Evolutionary conservation across 2,329 filamentous ascomycete species (phyloP), one percentile per base, ranked within the genome.

Genomic region (Chrysosphaeria jannelii): DNA sequence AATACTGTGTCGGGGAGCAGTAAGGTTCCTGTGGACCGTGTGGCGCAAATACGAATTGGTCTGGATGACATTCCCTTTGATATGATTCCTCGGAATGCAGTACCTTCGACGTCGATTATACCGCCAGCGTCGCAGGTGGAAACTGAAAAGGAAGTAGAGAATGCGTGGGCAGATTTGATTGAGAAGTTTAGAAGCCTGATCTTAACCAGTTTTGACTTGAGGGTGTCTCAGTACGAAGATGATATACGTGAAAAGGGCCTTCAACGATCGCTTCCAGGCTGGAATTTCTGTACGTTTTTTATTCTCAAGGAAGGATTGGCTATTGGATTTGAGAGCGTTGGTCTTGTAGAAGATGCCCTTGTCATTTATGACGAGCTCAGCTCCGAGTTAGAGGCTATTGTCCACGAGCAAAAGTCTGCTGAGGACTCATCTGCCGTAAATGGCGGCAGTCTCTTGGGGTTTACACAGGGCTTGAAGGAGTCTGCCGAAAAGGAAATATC

Each of bases 201-300:
- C 24, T 48, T 97, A 13, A 60, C 62, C 5, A 89, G 79, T 2
- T 97, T 97, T 39, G 81, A 93, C 44, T 54, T 67, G 34, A 63
- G 85, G 6, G 85, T 97, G 2, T 65, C 61, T 11, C 81, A 93
- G 36, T 97, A 97, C 40, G 85, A 97, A 42, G 79, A 91, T 28
- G 85, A 97, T 34, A 90, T 97, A 33, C 71, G 75, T 30, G 85
- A 91, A 41, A 85, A 79, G 37, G 81, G 93, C 34, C 60, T 68
- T 1, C 79, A 93, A 40, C 59, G 81, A 22, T 66, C 53, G 16
- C 47, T 97, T 10, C 85, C 85, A 0, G 85, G 85, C 1, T 97
- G 85, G 85, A 97, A 97, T 38, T 97, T 97, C 39, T 93, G 85
- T 44, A 97, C 85, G 0, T 97, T 97, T 40, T 97, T 97, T 40